Conservation (phyloP, 1,139 yeast species). For the Cylindricascospora bacillispora region DNA sequence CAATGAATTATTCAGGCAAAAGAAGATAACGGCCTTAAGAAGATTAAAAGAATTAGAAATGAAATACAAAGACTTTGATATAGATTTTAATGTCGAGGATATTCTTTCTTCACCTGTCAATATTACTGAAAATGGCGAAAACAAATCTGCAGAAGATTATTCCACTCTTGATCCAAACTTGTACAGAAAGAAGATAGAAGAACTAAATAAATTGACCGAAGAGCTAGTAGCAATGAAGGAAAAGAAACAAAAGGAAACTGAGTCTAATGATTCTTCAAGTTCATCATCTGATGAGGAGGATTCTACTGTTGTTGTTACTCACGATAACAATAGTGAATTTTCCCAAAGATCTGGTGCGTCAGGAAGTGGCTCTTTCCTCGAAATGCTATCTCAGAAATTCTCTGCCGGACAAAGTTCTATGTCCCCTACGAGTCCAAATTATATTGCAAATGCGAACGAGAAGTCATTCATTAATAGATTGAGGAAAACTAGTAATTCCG, state of each 20-base stretch:
- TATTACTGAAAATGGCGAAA: conserved; percentile 5
- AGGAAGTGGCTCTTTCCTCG: conserved; percentile 20
- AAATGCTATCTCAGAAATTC: conserved; percentile 23
- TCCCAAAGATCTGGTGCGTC: conserved; percentile 8
- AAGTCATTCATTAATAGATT: conserved; percentile 22
- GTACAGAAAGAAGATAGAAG: conserved; percentile 34
- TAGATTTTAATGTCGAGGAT: conserved; percentile 32
- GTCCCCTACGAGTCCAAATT: conserved; percentile 3
- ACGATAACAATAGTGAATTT: conserved; percentile 4
- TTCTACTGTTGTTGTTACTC: too few species aligned
- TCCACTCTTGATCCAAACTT: conserved; percentile 31
- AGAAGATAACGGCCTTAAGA: conserved; percentile 52
- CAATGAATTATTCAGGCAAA: conserved; percentile 44
- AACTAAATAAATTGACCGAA: conserved; percentile 35
- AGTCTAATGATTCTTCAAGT: conserved; percentile 5
- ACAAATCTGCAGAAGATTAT: conserved; percentile 3
- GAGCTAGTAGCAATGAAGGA: conserved; percentile 19
- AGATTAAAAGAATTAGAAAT: conserved; percentile 51
- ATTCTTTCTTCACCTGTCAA: conserved; percentile 4
- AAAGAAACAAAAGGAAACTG: conserved; percentile 4
- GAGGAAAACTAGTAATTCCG: conserved; percentile 14
- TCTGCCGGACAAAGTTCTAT: conserved; percentile 17
- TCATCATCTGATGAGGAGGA: conserved; percentile 7
- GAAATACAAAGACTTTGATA: conserved; percentile 47
- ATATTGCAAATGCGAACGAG: conserved; percentile 7